These are phyloP conservation scores for Fusarium multiceps DNA, from an alignment of 2,329 filamentous ascomycete species.

Conservation along the genomic window DNA sequence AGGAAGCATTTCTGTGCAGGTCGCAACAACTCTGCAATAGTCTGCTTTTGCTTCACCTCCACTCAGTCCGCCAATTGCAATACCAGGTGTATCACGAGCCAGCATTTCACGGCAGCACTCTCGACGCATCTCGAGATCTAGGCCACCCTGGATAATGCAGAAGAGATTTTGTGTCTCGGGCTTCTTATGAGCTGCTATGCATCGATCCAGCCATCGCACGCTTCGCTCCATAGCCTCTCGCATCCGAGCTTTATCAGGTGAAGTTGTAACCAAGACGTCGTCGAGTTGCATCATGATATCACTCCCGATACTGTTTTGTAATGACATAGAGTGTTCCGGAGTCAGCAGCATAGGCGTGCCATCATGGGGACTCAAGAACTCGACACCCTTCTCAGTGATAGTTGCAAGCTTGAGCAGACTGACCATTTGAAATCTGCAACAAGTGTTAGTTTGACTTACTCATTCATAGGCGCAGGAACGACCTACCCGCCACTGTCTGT, in stretches of 20 bases:
- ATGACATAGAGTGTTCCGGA: constrained; percentile 93
- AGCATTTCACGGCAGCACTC: constrained; percentile 91
- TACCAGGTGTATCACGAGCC: constrained; percentile 89
- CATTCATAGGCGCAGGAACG: background rate
- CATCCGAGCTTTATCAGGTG: constrained; percentile 88
- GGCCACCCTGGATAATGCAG: constrained; percentile 96
- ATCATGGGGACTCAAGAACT: constrained; percentile 96
- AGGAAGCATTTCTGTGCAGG: constrained; percentile 86
- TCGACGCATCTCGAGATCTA: constrained; percentile 86
- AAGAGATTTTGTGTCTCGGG: constrained; percentile 91
- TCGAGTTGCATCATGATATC: constrained; percentile 99
- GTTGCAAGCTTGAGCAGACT: constrained; percentile 92
- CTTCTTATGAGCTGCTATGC: constrained; percentile 88
- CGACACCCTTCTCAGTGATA: constrained; percentile 94
- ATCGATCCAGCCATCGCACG: constrained; percentile 94
- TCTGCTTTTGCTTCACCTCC: constrained; percentile 94
- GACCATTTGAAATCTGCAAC: constrained; percentile 94
- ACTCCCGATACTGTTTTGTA: constrained; percentile 97
- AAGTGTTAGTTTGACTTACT: constrained; percentile 13
- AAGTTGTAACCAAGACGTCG: constrained; percentile 96
- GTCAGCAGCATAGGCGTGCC: constrained; percentile 96
- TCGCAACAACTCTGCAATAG: constrained; percentile 89
- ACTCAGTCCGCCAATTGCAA: constrained; percentile 94
- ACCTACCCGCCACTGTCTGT: constrained; percentile 79
- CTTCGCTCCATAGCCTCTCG: constrained; percentile 94